Percentiles rank a stretch among this genome's conserved stretches.
Evolutionary conservation across 768 basidiomycete genomes (phyloP).

Genomic region (Coprinopsis strossmayeri): DNA sequence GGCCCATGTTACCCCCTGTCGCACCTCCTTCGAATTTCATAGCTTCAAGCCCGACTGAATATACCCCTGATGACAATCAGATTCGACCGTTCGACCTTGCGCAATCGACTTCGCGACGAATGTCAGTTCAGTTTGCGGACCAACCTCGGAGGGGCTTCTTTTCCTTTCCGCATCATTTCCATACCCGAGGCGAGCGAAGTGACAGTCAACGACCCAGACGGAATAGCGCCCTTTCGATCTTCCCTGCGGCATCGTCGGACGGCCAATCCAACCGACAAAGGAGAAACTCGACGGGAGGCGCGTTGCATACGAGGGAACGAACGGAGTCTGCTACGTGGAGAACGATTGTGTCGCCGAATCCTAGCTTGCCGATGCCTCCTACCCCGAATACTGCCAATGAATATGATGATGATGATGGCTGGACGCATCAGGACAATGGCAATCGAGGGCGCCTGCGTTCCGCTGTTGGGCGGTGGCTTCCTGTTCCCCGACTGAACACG

Average conservation of each 20-base stretch:
- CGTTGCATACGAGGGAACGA: background rate
- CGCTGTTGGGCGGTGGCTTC: background rate
- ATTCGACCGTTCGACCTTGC: background rate
- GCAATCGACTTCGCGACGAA: background rate
- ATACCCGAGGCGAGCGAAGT: too few species aligned
- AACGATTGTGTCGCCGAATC: conserved; percentile 6
- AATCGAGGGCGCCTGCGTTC: background rate
- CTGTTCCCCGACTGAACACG: conserved; percentile 5
- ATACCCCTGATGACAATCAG: background rate
- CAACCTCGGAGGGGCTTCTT: background rate
- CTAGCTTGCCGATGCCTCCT: background rate
- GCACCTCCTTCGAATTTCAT: background rate
- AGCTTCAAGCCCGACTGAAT: background rate
- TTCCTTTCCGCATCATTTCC: background rate
- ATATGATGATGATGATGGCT: background rate
- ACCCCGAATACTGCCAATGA: background rate
- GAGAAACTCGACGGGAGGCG: background rate
- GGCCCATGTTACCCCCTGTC: background rate
- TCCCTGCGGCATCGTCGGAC: background rate
- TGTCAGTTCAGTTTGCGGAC: conserved; percentile 1
- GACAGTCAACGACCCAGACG: background rate
- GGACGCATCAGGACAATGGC: background rate
- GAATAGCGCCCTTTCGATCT: background rate
- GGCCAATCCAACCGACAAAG: background rate
- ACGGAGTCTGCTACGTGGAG: conserved; percentile 7